These are phyloP conservation scores for Ligustrum vulgare DNA, from an alignment of 257 asterid species.

Conservation along the genomic window DNA sequence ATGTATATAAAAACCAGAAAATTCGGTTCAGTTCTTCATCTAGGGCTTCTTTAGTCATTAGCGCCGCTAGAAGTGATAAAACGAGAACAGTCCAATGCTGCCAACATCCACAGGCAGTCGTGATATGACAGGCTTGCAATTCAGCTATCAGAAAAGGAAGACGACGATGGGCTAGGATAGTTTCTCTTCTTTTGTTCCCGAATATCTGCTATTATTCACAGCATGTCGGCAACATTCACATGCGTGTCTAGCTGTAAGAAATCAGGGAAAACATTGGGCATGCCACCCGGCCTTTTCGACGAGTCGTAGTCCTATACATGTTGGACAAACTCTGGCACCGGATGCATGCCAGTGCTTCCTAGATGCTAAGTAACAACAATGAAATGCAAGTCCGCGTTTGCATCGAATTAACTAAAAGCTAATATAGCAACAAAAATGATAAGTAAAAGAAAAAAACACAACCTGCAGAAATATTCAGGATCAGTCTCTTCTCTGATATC, in stretches of 20 bases:
- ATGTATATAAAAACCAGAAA: not conserved
- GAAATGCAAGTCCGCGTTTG: not conserved
- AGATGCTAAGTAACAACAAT: not conserved
- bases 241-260: not conserved
- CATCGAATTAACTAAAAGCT: not conserved
- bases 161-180: not conserved
- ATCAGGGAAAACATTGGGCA: not conserved
- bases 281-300: not conserved
- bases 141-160: no score
- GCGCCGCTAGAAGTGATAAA: not conserved
- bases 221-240: not conserved
- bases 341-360: not conserved
- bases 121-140: no score
- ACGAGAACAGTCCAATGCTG: not conserved
- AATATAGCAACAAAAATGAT: not conserved
- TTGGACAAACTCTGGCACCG: not conserved
- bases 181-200: not conserved
- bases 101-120: no score
- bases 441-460: conserved; percentile 4
- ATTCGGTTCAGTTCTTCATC: not conserved
- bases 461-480: conserved; percentile 87
- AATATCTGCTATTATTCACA: not conserved
- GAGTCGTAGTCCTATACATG: not conserved
- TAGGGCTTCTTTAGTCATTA: not conserved
- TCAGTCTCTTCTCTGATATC: conserved; percentile 89